phyloP scores from a whole-genome alignment of 176 grass and related monocot species.

The Bothriochloa decipiens region DNA sequence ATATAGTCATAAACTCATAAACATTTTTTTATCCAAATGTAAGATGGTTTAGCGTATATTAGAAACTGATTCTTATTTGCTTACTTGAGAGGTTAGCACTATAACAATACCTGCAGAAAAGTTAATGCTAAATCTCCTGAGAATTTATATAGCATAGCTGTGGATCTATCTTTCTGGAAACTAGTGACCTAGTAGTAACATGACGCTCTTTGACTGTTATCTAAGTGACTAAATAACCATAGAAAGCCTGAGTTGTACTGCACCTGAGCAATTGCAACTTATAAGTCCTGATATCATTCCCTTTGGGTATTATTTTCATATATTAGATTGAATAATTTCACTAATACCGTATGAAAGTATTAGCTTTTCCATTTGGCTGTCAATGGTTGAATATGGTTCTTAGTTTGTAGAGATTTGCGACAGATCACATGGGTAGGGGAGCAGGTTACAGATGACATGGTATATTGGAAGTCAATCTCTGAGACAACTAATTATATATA shows the following conservation, averaged over 20 bases:
- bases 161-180: neutral
- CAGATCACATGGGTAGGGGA: slow-evolving; percentile 29
- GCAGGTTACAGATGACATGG: neutral
- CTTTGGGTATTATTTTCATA: neutral
- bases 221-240: neutral
- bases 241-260: neutral
- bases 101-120: neutral
- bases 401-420: neutral
- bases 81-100: neutral
- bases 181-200: neutral
- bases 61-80: neutral
- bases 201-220: neutral
- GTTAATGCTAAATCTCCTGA: slow-evolving; percentile 15
- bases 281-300: neutral
- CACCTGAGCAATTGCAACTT: neutral
- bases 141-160: neutral
- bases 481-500: neutral
- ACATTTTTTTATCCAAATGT: neutral
- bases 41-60: neutral
- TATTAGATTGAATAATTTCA: neutral
- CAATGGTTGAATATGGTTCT: neutral
- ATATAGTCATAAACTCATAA: neutral
- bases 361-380: slow-evolving; percentile 14
- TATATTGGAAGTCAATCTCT: neutral
- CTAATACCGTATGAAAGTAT: neutral